phyloP scores from a whole-genome alignment of 345 rosid species.

The Euphorbia lathyris region DNA sequence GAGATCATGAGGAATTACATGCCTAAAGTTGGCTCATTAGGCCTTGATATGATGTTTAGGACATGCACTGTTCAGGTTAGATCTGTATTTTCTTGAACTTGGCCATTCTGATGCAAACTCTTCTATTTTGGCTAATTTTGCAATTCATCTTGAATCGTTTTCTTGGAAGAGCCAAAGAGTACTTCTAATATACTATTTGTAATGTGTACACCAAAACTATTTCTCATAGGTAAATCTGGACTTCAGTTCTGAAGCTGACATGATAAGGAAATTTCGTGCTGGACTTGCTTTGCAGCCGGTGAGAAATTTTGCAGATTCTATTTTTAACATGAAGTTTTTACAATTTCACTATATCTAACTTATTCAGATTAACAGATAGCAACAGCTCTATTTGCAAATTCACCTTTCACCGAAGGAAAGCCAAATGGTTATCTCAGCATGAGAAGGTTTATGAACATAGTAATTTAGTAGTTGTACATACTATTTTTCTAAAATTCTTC shows the following conservation, averaged over 20 bases:
- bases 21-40: conserved; percentile 95
- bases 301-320: conserved; percentile 31
- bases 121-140: conserved; percentile 5
- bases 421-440: conserved; percentile 97
- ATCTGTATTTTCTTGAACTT: conserved; percentile 20
- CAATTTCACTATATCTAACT: conserved; percentile 30
- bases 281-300: conserved; percentile 99
- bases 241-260: conserved; percentile 92
- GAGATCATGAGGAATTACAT: conserved; percentile 96
- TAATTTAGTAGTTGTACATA: conserved; percentile 2
- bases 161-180: neutral
- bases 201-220: conserved; percentile 7
- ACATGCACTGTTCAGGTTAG: conserved; percentile 98
- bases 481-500: conserved; percentile 4
- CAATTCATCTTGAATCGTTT: conserved; percentile 4
- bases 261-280: conserved; percentile 93
- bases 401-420: conserved; percentile 97
- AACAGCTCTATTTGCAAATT: conserved; percentile 95
- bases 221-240: conserved; percentile 83
- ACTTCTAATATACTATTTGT: neutral
- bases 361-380: conserved; percentile 68
- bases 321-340: conserved; percentile 9
- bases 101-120: conserved; percentile 7
- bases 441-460: conserved; percentile 62
- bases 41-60: conserved; percentile 98